Conservation (phyloP, 2,329 filamentous ascomycete species). For the Tolypocladium tropicale region DNA sequence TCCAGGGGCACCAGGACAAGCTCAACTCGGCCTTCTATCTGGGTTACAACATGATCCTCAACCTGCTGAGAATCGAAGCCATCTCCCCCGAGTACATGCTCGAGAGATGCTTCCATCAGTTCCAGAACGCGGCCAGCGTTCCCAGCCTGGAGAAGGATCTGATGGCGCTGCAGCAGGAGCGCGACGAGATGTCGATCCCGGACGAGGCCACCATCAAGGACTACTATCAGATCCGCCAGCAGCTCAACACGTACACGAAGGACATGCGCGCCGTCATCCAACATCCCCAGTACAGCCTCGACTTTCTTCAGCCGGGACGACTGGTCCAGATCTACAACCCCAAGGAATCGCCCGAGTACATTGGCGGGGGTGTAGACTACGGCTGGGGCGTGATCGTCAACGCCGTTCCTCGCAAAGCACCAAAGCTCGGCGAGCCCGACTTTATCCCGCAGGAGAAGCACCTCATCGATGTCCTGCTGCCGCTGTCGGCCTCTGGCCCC, state of each 20-base stretch:
- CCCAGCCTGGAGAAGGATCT: conserved; percentile 76
- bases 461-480: conserved; percentile 73
- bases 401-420: conserved; percentile 52
- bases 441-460: conserved; percentile 66
- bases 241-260: conserved; percentile 71
- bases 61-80: conserved; percentile 94
- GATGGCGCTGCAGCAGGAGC: conserved; percentile 64
- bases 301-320: conserved; percentile 80
- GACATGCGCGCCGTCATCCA: conserved; percentile 90
- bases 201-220: conserved; percentile 87
- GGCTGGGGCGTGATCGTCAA: conserved; percentile 89
- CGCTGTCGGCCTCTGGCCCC: conserved; percentile 40
- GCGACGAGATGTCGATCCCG: conserved; percentile 62
- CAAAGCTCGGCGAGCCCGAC: conserved; percentile 58
- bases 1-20: conserved; percentile 92
- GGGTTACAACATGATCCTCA: conserved; percentile 98
- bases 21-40: conserved; percentile 97
- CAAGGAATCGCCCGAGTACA: conserved; percentile 30
- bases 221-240: conserved; percentile 83
- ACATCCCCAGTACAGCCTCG: conserved; percentile 75
- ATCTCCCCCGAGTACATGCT: conserved; percentile 98
- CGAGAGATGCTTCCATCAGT: conserved; percentile 96
- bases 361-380: conserved; percentile 51
- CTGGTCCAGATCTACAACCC: conserved; percentile 76
- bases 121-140: conserved; percentile 88